phyloP scores from a whole-genome alignment of 2,329 filamentous ascomycete species.

The Nothophoma quercina region DNA sequence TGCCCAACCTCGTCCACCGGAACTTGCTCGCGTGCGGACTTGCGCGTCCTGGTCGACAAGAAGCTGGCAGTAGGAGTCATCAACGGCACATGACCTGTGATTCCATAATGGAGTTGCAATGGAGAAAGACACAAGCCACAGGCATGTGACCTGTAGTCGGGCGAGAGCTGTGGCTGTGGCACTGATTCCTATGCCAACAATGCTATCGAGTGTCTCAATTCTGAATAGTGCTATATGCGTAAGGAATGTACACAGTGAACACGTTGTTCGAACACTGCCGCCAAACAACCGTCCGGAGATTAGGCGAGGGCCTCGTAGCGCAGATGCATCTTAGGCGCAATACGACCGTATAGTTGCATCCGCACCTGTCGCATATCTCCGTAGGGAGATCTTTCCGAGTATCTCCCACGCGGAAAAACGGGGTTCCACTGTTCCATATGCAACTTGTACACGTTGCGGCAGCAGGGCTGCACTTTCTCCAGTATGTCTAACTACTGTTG shows the following conservation, averaged over 20 bases:
- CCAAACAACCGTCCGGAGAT: constrained; percentile 4
- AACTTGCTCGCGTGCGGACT: constrained; percentile 14
- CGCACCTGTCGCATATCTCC: constrained; percentile 15
- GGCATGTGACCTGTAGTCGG: constrained; percentile 27
- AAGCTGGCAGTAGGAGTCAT: constrained; percentile 26
- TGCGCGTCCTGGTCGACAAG: constrained; percentile 26
- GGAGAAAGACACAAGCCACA: constrained; percentile 18
- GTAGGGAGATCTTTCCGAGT: constrained; percentile 9
- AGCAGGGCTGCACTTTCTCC: constrained; percentile 14
- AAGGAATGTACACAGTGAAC: constrained; percentile 1
- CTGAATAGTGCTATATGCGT: background rate
- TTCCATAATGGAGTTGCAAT: constrained; percentile 9
- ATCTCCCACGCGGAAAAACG: background rate
- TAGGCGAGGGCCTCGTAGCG: constrained; percentile 12
- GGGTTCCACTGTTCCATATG: background rate
- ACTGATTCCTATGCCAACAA: background rate
- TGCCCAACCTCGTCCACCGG: background rate
- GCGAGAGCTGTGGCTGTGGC: constrained; percentile 32
- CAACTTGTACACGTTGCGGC: constrained; percentile 13
- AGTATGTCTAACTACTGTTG: constrained; percentile 20
- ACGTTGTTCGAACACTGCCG: constrained; percentile 5
- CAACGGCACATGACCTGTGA: constrained; percentile 3
- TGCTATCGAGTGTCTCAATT: constrained; percentile 2
- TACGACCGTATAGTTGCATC: constrained; percentile 17
- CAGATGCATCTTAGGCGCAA: constrained; percentile 4